These are phyloP conservation scores for Syncephalastrum contaminatum DNA, from an alignment of 371 early-diverging fungal genomes.

Conservation along the genomic window DNA sequence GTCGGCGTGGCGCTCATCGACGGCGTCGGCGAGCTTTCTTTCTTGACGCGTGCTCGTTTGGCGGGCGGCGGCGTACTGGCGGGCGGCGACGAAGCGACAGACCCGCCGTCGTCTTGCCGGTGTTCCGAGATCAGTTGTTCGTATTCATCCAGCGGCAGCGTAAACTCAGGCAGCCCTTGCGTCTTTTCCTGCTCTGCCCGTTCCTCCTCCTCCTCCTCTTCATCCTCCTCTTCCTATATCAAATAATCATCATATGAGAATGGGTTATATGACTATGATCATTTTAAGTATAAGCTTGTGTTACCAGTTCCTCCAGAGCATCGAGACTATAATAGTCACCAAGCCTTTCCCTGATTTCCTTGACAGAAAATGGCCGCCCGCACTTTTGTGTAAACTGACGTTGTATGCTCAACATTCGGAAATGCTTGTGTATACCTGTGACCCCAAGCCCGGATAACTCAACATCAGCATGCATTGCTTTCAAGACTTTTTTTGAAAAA, in stretches of 20 bases:
- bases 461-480: neutral
- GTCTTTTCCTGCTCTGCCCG: conserved; percentile 38
- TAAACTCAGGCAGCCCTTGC: conserved; percentile 50
- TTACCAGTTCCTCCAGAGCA: conserved; percentile 59
- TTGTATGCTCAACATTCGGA: conserved; percentile 62
- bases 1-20: conserved; percentile 58
- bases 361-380: conserved; percentile 40
- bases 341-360: conserved; percentile 55
- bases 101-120: conserved; percentile 44
- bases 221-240: conserved; percentile 5
- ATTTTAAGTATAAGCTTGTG: neutral
- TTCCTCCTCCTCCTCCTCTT: conserved; percentile 51
- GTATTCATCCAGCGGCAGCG: conserved; percentile 54
- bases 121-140: conserved; percentile 61
- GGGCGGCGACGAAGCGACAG: conserved; percentile 18
- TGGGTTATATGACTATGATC: neutral
- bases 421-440: conserved; percentile 63
- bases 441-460: neutral
- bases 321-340: conserved; percentile 54
- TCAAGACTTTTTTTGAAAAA: neutral
- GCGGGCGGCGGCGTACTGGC: conserved; percentile 30
- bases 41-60: conserved; percentile 43
- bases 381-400: conserved; percentile 55
- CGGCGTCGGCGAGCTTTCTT: conserved; percentile 55
- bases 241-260: neutral